Evolutionary conservation across 1,139 yeast genomes (phyloP).

Genomic region (Candida buenavistaensis): DNA sequence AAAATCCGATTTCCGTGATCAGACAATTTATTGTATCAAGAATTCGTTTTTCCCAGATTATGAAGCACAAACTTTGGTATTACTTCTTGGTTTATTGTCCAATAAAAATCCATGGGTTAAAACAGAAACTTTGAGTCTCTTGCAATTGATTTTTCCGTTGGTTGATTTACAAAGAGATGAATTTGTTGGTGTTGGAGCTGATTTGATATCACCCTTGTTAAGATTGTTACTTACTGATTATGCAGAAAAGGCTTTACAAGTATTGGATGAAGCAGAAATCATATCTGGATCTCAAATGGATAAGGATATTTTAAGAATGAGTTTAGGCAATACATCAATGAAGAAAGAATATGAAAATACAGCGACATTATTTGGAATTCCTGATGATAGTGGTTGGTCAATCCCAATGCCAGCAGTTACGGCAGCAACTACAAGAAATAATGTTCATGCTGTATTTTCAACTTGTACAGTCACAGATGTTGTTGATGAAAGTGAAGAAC

Average conservation of each 20-base stretch:
- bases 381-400: conserved; percentile 98
- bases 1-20: conserved; percentile 83
- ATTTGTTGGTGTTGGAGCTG: conserved; percentile 92
- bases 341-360: conserved; percentile 82
- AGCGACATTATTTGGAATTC: conserved; percentile 90
- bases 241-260: conserved; percentile 87
- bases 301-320: conserved; percentile 86
- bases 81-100: conserved; percentile 74
- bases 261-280: conserved; percentile 78
- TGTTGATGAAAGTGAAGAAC: conserved; percentile 25
- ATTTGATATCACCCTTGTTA: conserved; percentile 83
- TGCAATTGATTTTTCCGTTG: conserved; percentile 72
- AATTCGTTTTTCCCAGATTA: conserved; percentile 70
- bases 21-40: conserved; percentile 68
- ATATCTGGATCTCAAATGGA: conserved; percentile 93
- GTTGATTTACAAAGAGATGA: conserved; percentile 79
- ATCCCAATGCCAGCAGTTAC: conserved; percentile 92
- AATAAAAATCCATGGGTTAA: conserved; percentile 80
- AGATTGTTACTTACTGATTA: conserved; percentile 80
- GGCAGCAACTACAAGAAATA: conserved; percentile 83
- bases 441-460: conserved; percentile 92
- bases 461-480: conserved; percentile 56
- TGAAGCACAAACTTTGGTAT: conserved; percentile 73
- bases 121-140: conserved; percentile 71
- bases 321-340: conserved; percentile 78